Conservation (phyloP, 2,329 filamentous ascomycete genomes). For the Alternaria alternata region DNA sequence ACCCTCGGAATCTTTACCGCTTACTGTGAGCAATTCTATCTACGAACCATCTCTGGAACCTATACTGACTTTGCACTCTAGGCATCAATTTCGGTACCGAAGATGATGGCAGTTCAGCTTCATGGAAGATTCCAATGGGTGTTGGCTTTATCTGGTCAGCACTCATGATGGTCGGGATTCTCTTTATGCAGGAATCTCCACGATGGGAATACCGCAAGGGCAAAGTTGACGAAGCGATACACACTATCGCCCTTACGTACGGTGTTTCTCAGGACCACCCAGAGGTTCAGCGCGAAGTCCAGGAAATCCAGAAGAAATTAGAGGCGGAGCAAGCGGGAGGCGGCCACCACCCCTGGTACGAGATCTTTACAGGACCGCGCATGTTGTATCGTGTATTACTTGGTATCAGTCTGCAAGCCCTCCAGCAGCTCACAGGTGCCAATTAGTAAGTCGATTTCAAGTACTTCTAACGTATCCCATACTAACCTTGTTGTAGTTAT, state of each 20-base stretch:
- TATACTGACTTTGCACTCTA: not conserved
- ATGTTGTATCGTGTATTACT: conserved; percentile 72
- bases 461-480: not conserved
- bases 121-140: conserved; percentile 72
- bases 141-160: conserved; percentile 65
- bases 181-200: conserved; percentile 65
- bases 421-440: conserved; percentile 73
- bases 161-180: conserved; percentile 63
- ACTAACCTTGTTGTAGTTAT: conserved; percentile 50
- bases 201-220: conserved; percentile 66
- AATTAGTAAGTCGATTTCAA: conserved; percentile 65
- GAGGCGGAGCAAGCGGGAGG: conserved; percentile 59
- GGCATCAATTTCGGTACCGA: conserved; percentile 68
- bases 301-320: conserved; percentile 64
- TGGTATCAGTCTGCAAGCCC: conserved; percentile 69
- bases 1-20: conserved; percentile 70
- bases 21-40: conserved; percentile 33
- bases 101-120: conserved; percentile 55
- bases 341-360: conserved; percentile 56
- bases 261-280: conserved; percentile 65
- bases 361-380: conserved; percentile 70
- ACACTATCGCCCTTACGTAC: conserved; percentile 63
- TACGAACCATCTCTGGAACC: not conserved
- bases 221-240: conserved; percentile 59
- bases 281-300: conserved; percentile 61